Evolutionary conservation across 768 basidiomycete genomes (phyloP).

Genomic region (Lactarius vividus): DNA sequence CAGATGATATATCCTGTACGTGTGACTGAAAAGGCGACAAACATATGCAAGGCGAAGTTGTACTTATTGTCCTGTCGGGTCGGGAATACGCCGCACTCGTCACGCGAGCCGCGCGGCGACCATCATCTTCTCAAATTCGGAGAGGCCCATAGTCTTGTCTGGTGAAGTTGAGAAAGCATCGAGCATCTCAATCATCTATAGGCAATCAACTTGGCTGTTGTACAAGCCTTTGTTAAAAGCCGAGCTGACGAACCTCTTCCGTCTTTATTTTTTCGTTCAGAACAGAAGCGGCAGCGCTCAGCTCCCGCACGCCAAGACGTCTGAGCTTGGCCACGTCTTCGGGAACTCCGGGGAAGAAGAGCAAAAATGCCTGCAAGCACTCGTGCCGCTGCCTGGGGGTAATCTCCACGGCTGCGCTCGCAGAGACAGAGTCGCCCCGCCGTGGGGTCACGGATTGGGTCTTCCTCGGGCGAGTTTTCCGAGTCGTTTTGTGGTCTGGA

Average conservation of each 20-base stretch:
- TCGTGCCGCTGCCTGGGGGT: conserved; percentile 52
- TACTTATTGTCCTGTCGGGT: background rate
- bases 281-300: conserved; percentile 55
- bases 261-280: conserved; percentile 70
- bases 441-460: background rate
- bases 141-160: conserved; percentile 64
- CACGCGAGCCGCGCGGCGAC: conserved; percentile 53
- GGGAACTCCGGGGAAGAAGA: conserved; percentile 66
- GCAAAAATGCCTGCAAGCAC: conserved; percentile 57
- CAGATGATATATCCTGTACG: background rate
- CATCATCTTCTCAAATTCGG: conserved; percentile 79
- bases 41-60: background rate
- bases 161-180: conserved; percentile 66
- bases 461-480: conserved; percentile 16
- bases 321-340: conserved; percentile 48
- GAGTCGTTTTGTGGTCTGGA: background rate
- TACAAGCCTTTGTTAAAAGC: background rate
- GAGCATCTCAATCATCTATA: conserved; percentile 76
- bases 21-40: background rate
- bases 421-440: conserved; percentile 1
- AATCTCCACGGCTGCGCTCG: conserved; percentile 31
- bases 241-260: conserved; percentile 54
- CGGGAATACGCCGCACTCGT: background rate
- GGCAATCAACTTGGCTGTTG: background rate
- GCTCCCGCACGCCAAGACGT: conserved; percentile 63